Conservation (phyloP, 495 filamentous ascomycete genomes). For the Daldinia concentrica region DNA sequence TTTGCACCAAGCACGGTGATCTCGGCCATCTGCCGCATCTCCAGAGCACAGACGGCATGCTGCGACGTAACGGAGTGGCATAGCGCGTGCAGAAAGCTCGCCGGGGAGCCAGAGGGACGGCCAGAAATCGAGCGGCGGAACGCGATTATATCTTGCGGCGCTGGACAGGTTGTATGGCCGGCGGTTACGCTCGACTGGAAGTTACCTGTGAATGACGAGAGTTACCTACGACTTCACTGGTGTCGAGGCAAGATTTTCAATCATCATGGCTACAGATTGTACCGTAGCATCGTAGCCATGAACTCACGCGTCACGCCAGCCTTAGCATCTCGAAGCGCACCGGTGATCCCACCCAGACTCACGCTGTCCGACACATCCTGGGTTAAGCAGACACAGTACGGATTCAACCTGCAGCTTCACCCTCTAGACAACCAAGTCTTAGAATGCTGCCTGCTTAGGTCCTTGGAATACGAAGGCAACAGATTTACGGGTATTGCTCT, state of each 20-base stretch:
- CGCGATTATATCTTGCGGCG: conserved; percentile 3
- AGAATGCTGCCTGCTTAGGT: not conserved
- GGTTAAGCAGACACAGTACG: not conserved
- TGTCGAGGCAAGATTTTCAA: conserved; percentile 8
- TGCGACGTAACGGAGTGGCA: conserved; percentile 32
- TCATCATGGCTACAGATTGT: not conserved
- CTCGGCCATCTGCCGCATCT: conserved; percentile 6
- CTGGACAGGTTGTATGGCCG: conserved; percentile 15
- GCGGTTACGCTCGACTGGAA: not conserved
- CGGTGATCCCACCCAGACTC: not conserved
- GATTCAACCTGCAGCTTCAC: not conserved
- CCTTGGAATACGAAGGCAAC: not conserved
- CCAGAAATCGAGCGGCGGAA: not conserved
- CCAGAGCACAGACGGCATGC: not conserved
- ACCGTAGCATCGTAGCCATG: not conserved
- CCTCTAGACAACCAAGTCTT: not conserved
- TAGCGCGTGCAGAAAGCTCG: conserved; percentile 17
- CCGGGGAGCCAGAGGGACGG: conserved; percentile 2
- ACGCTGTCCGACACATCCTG: not conserved
- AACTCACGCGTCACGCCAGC: not conserved
- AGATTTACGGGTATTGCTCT: too few relatives aligned
- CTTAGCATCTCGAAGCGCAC: not conserved
- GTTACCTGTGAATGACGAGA: conserved; percentile 9
- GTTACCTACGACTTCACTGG: conserved; percentile 24
- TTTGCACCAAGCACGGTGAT: conserved; percentile 21